Base-by-base conservation (phyloP, 2,329 filamentous ascomycete genomes). In the Bipolaris gigantea region DNA sequence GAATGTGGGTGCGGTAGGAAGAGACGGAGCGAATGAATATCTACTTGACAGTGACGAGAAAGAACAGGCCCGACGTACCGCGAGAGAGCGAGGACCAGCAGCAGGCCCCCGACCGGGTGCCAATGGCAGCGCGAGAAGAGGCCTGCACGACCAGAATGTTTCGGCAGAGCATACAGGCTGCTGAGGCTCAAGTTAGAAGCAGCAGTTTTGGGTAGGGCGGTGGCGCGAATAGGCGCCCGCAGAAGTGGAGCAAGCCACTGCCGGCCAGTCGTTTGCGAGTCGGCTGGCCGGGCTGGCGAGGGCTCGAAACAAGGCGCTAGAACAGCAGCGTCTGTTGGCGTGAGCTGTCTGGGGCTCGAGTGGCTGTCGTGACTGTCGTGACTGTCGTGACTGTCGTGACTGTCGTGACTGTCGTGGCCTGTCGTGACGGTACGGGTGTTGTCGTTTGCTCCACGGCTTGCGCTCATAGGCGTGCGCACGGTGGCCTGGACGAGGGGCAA, bases 1-100 rank as follows among this genome's bases (percentile, higher is more conserved):
- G 63, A 60, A 60, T 55, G 34, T 42, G 51, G 55, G 54, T 50
- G 19, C 49, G 54, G 41, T 56, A 55, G 46, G 57, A 53, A 55
- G 47, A 38, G 19, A 27, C 42, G 47, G 50, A 61, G 59, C 63
- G 62, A 62, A 59, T 63, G 62, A 62, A 59, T 65, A 67, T 66
- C 65, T 60, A 69, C 54, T 58, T 62, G 55, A 63, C 59, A 61
- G 57, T 57, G 63, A 65, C 54, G 56, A 56, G 49, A 62, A 63
- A 67, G 65, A 71, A 68, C n/a, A n/a, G n/a, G n/a, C n/a, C n/a
- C n/a, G n/a, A n/a, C 74, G 68, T 75, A 75, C 74, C 73, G 71
- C 71, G 71, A 72, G 69, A 63, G 69, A 69, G 67, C 64, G 63
- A 71, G 71, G 73, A 74, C 68, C 69, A 64, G 61, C 64, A 64